phyloP scores from a whole-genome alignment of 140 eudicot species.

The Oenanthe javanica region DNA sequence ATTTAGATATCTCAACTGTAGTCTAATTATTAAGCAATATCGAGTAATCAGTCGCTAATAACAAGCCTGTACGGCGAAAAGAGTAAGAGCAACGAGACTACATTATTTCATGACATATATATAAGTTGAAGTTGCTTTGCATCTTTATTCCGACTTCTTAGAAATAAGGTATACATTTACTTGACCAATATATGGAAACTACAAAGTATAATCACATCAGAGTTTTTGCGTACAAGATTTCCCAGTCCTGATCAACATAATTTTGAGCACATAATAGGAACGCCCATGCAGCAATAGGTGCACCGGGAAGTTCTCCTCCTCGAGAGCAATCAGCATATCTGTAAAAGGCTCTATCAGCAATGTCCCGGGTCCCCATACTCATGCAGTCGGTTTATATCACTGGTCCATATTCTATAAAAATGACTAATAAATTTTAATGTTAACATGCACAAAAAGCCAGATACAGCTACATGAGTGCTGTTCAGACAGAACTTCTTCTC shows the following conservation, averaged over 20 bases:
- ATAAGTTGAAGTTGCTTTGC: conserved; percentile 25
- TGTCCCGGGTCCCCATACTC: conserved; percentile 77
- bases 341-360: conserved; percentile 71
- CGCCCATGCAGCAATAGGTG: conserved; percentile 59
- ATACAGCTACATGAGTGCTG: conserved; percentile 38
- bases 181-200: conserved; percentile 11
- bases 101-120: conserved; percentile 27
- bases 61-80: conserved; percentile 34
- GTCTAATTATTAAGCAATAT: conserved; percentile 9
- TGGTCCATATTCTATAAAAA: neutral
- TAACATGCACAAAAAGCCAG: conserved; percentile 18
- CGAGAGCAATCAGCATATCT: conserved; percentile 51
- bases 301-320: conserved; percentile 64
- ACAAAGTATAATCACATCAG: conserved; percentile 8
- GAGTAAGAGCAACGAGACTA: conserved; percentile 18
- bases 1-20: conserved; percentile 4
- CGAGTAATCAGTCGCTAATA: conserved; percentile 7
- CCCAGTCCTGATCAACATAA: conserved; percentile 56
- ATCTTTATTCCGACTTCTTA: conserved; percentile 12
- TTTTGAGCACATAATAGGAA: conserved; percentile 62
- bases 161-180: conserved; percentile 1
- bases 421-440: neutral
- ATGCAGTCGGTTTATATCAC: neutral
- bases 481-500: conserved; percentile 19
- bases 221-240: conserved; percentile 48